phyloP scores from a whole-genome alignment of 371 early-diverging fungal genomes.

The Gilbertella persicaria region DNA sequence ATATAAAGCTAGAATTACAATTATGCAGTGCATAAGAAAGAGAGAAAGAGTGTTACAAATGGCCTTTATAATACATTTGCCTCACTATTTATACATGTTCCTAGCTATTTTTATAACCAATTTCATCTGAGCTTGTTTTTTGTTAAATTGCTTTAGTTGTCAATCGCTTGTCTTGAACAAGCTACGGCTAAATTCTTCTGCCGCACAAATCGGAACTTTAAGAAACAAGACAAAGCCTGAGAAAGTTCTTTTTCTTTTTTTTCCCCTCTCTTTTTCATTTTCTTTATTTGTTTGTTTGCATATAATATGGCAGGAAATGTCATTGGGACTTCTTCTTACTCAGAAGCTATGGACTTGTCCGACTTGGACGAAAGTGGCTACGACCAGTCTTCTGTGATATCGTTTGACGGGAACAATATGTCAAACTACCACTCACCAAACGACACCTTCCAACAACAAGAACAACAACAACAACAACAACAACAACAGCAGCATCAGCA shows the following conservation, averaged over 20 bases:
- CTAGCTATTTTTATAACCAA: no score
- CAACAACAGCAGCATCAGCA: slow-evolving; percentile 72
- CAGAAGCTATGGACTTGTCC: slow-evolving; percentile 25
- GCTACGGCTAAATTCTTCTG: background rate
- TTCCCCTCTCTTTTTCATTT: background rate
- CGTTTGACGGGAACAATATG: no score
- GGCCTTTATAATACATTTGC: no score
- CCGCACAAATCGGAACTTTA: background rate
- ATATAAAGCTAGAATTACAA: no score
- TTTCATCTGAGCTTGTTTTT: no score
- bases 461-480: slow-evolving; percentile 80
- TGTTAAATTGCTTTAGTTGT: no score
- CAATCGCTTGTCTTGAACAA: no score
- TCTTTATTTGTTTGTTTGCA: background rate
- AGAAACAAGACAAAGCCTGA: background rate
- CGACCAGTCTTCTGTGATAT: background rate
- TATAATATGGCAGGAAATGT: slow-evolving; percentile 13
- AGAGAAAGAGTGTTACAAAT: no score
- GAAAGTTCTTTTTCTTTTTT: background rate
- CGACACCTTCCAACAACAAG: slow-evolving; percentile 35
- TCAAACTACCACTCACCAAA: background rate
- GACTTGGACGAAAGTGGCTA: slow-evolving; percentile 20
- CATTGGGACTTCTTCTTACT: slow-evolving; percentile 23
- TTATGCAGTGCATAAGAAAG: no score
- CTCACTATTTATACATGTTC: no score